These are phyloP conservation scores for Candida freyschussii DNA, from an alignment of 1,139 yeast genomes.

Conservation along the genomic window DNA sequence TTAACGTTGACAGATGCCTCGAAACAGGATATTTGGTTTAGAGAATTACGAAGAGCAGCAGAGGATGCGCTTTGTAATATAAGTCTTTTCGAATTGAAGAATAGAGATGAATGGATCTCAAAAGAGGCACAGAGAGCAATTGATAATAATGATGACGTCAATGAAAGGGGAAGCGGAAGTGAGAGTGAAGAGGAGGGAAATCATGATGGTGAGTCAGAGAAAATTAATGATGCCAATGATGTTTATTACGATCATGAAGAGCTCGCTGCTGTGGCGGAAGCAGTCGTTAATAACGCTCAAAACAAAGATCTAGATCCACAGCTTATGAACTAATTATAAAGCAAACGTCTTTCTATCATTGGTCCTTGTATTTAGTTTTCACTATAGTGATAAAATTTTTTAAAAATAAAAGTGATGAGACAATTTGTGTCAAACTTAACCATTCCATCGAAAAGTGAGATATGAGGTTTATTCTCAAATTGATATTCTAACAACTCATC, in stretches of 20 bases:
- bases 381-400: constrained; percentile 51
- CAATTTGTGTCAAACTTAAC: constrained; percentile 63
- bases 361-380: constrained; percentile 5
- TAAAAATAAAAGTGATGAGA: constrained; percentile 62
- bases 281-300: constrained; percentile 15
- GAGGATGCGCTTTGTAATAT: constrained; percentile 37
- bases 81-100: constrained; percentile 37
- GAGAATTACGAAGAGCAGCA: constrained; percentile 41
- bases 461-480: constrained; percentile 44
- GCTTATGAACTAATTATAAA: constrained; percentile 7
- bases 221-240: not conserved
- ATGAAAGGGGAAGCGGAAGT: constrained; percentile 2
- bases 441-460: constrained; percentile 59
- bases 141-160: constrained; percentile 5
- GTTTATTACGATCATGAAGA: constrained; percentile 20
- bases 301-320: constrained; percentile 17
- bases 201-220: constrained; percentile 1
- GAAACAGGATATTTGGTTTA: constrained; percentile 36
- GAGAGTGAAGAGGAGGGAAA: constrained; percentile 3
- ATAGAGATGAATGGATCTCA: constrained; percentile 36
- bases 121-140: constrained; percentile 26
- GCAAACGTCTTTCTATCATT: not conserved
- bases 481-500: constrained; percentile 70
- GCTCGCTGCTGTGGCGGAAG: constrained; percentile 25
- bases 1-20: constrained; percentile 29